These are phyloP conservation scores for Penicillium occitanis DNA, from an alignment of 2,329 filamentous ascomycete species.

Conservation along the genomic window DNA sequence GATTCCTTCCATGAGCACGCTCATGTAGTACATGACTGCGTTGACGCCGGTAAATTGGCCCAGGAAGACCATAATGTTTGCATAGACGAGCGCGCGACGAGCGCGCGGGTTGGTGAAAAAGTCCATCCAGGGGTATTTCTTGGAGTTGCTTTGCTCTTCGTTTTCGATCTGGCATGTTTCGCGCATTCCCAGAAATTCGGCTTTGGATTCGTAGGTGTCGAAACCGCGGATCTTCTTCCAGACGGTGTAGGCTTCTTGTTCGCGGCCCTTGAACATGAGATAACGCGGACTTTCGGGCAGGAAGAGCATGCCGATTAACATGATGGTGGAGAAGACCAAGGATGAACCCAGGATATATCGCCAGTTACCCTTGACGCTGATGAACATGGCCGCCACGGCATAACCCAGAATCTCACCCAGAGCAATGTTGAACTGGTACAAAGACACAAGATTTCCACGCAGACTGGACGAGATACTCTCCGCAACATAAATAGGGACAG, in stretches of 20 bases:
- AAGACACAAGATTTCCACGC: conserved; percentile 69
- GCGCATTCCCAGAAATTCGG: conserved; percentile 73
- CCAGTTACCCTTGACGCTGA: conserved; percentile 69
- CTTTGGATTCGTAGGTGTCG: conserved; percentile 56
- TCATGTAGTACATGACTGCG: conserved; percentile 72
- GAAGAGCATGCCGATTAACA: conserved; percentile 61
- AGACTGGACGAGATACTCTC: conserved; percentile 65
- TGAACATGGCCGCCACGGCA: conserved; percentile 70
- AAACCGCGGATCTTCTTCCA: conserved; percentile 72
- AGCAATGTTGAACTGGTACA: conserved; percentile 76
- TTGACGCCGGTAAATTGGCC: conserved; percentile 72
- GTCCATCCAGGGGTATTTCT: conserved; percentile 68
- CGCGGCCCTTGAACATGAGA: conserved; percentile 30
- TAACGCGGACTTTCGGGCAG: conserved; percentile 32
- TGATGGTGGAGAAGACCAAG: conserved; percentile 66
- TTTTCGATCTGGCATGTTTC: conserved; percentile 59
- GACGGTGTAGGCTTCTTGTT: conserved; percentile 31
- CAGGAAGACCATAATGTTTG: conserved; percentile 68
- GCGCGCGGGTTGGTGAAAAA: conserved; percentile 69
- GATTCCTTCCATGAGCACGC: conserved; percentile 64
- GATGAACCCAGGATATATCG: conserved; percentile 72
- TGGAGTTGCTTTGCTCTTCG: conserved; percentile 53
- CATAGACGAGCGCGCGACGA: conserved; percentile 65
- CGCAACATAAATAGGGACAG: conserved; percentile 72
- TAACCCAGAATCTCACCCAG: conserved; percentile 73